Base-by-base conservation (phyloP, 345 rosid genomes). In the Arabis hirsuta region DNA sequence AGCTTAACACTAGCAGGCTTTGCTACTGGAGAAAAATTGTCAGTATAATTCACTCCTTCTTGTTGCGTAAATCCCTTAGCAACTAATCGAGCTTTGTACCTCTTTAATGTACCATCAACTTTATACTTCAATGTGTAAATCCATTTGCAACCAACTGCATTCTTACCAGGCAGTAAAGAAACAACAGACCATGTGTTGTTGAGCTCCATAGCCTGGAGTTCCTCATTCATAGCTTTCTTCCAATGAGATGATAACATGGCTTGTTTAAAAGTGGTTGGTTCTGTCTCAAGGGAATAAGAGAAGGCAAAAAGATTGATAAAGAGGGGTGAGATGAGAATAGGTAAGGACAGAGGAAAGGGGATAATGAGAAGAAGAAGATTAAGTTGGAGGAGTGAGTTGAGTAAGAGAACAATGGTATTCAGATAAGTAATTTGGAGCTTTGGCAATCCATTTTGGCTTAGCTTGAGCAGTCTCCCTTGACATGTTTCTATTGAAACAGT, bases 321-420 rank as follows among this genome's bases (percentile, higher is more conserved):
- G 0, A 0, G 20, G 12, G 0, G 6, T 0, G 0, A 64, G 19
- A 0, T 48, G n/a, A n/a, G n/a, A n/a, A n/a, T n/a, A n/a, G n/a
- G n/a, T n/a, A n/a, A n/a, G n/a, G n/a, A n/a, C n/a, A n/a, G n/a
- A n/a, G n/a, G n/a, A n/a, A n/a, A n/a, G n/a, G n/a, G n/a, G n/a
- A n/a, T n/a, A n/a, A n/a, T n/a, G n/a, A n/a, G n/a, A n/a, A n/a
- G n/a, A n/a, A n/a, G n/a, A n/a, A n/a, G n/a, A n/a, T n/a, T n/a
- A n/a, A n/a, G n/a, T n/a, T n/a, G n/a, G n/a, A n/a, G n/a, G n/a
- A n/a, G n/a, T n/a, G n/a, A n/a, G n/a, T 1, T 0, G 2, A 3
- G 0, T 36, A 38, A 0, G 36, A 32, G 2, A 2, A 0, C 1
- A 0, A 1, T 12, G 4, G 31, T 31, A 0, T 31, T 0, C 0